Evolutionary conservation across 148 eudicot species (phyloP), one percentile per base, ranked within the genome.

Genomic region (Fagopyrum esculentum): DNA sequence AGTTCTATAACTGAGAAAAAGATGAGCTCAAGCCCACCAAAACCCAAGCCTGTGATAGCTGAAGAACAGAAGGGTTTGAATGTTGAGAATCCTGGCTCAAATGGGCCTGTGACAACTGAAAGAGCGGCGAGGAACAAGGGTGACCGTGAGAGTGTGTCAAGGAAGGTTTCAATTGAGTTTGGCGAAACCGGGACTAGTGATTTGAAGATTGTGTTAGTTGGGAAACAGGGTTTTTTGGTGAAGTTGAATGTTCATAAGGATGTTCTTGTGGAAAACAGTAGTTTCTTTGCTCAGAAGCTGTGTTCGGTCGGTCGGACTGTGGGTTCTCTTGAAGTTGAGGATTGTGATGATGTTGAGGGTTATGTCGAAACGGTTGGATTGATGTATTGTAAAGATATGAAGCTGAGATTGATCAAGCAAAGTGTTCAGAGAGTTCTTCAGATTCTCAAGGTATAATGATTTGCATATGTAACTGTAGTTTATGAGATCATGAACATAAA

Each of bases 81-180:
- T 9, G 9, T 4, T 35, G 54, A 17, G 30, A 49, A 71, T 71
- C 73, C 84, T 61, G 81, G 73, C 74, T 60, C 81, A 19, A 69
- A 73, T 77, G 78, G 81, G 69, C 30, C 81, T 0, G 80, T 73
- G 16, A 68, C 76, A 50, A 79, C 66, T 12, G 72, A 40, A 61
- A 84, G 87, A 52, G 43, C 70, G 9, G 72, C 81, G 1, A 85
- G 78, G 51, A 78, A 76, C 3, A 87, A 88, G 82, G 64, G 47
- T 60, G 26, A 22, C 26, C 26, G 26, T 22, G 96, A 89, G 61
- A 83, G 70, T 83, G 79, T 82, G 80, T 89, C 89, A 0, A 87
- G 89, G 63, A 93, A 93, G 84, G 98, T 93, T 55, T 84, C 89
- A 6, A 85, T 93, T 78, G 97, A 91, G 86, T 93, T 93, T 84